Conservation (phyloP, 1,284 basidiomycete genomes). For the Cerioporus squamosus region DNA sequence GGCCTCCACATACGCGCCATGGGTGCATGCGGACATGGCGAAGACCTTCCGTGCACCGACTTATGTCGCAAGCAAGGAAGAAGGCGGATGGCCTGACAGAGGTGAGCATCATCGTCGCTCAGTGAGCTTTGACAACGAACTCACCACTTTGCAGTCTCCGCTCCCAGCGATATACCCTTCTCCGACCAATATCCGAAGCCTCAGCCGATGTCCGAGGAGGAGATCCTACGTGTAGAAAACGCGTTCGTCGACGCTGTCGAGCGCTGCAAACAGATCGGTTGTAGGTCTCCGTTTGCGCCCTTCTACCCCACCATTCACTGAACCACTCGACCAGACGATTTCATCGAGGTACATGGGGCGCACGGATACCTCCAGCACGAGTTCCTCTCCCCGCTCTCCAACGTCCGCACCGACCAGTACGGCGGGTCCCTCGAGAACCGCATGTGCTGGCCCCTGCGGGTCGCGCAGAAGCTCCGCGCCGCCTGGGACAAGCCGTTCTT, state of each 20-base stretch:
- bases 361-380: slow-evolving; percentile 70
- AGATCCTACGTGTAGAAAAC: slow-evolving; percentile 65
- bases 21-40: slow-evolving; percentile 47
- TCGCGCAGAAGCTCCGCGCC: slow-evolving; percentile 56
- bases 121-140: neutral
- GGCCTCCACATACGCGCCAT: slow-evolving; percentile 61
- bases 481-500: slow-evolving; percentile 78
- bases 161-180: slow-evolving; percentile 59
- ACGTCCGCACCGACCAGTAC: slow-evolving; percentile 70
- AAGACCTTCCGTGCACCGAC: slow-evolving; percentile 26
- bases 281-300: slow-evolving; percentile 42
- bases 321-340: slow-evolving; percentile 58
- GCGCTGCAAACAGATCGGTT: slow-evolving; percentile 66
- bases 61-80: slow-evolving; percentile 45
- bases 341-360: slow-evolving; percentile 80
- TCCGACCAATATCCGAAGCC: slow-evolving; percentile 53
- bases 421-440: slow-evolving; percentile 81
- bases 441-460: slow-evolving; percentile 65
- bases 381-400: slow-evolving; percentile 76
- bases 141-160: slow-evolving; percentile 37
- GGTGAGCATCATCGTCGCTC: slow-evolving; percentile 28
- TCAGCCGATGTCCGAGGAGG: slow-evolving; percentile 52
- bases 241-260: slow-evolving; percentile 69
- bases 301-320: neutral
- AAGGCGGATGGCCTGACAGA: slow-evolving; percentile 75